These are phyloP conservation scores for Kodamaea laetipori DNA, from an alignment of 805 yeast genomes.

Conservation along the genomic window DNA sequence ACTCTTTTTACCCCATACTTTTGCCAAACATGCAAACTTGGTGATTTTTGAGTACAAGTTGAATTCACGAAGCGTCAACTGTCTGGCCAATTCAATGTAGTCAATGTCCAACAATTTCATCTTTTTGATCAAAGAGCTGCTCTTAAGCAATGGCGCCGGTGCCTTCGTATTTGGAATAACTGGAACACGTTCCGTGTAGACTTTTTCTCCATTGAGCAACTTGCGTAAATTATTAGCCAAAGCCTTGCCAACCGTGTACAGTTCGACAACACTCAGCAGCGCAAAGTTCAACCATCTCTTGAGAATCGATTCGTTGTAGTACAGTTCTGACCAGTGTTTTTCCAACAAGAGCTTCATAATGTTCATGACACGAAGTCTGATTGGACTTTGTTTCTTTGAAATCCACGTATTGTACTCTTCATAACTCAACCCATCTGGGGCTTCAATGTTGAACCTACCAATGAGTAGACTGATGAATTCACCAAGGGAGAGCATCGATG, in stretches of 20 bases:
- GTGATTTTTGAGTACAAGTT: slow-evolving; percentile 66
- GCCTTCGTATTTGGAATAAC: slow-evolving; percentile 30
- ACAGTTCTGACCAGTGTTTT: slow-evolving; percentile 68
- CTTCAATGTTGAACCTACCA: slow-evolving; percentile 65
- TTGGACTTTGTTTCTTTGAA: slow-evolving; percentile 65
- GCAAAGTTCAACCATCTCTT: slow-evolving; percentile 37
- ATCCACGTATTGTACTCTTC: slow-evolving; percentile 82
- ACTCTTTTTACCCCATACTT: slow-evolving; percentile 73
- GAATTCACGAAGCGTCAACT: slow-evolving; percentile 78
- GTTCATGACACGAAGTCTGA: slow-evolving; percentile 64
- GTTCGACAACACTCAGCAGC: slow-evolving; percentile 21
- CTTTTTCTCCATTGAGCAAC: slow-evolving; percentile 33
- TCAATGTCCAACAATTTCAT: slow-evolving; percentile 66
- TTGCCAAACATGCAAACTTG: slow-evolving; percentile 70
- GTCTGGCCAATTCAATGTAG: slow-evolving; percentile 77
- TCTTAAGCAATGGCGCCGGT: slow-evolving; percentile 44
- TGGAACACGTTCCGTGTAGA: slow-evolving; percentile 32
- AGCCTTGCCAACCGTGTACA: slow-evolving; percentile 31
- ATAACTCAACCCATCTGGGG: slow-evolving; percentile 85
- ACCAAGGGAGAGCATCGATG: slow-evolving; percentile 68
- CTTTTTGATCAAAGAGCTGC: slow-evolving; percentile 35
- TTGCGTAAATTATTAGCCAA: slow-evolving; percentile 26
- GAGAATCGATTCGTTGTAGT: slow-evolving; percentile 48
- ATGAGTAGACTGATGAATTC: slow-evolving; percentile 62
- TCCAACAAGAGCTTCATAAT: slow-evolving; percentile 67